These are phyloP conservation scores for Liquidambar formosana DNA, from an alignment of 164 flowering plant species.

Conservation along the genomic window DNA sequence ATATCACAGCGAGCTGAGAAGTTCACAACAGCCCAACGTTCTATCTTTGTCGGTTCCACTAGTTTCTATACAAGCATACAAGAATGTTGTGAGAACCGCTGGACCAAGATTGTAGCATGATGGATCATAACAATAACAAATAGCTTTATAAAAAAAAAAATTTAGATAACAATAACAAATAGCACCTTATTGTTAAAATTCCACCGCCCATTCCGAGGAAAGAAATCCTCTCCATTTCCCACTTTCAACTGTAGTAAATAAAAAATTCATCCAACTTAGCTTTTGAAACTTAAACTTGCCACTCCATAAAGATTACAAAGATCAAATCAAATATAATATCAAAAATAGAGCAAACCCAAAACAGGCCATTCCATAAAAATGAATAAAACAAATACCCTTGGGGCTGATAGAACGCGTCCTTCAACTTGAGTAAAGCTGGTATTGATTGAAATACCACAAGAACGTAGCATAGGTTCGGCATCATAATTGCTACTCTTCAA, in stretches of 20 bases:
- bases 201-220: conserved; percentile 84
- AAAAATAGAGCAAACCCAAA: not conserved
- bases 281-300: not conserved
- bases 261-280: not conserved
- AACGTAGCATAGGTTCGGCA: conserved; percentile 62
- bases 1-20: conserved; percentile 85
- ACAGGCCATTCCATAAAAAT: not conserved
- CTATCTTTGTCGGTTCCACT: conserved; percentile 56
- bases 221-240: conserved; percentile 73
- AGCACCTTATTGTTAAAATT: conserved; percentile 82
- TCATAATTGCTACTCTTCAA: conserved; percentile 54
- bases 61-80: conserved; percentile 48
- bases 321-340: not conserved
- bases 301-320: not conserved
- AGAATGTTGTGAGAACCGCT: not conserved
- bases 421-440: conserved; percentile 65
- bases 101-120: not conserved
- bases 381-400: conserved; percentile 48
- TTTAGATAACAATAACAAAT: not conserved
- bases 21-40: conserved; percentile 82
- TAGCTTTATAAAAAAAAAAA: no score
- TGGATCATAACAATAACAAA: not conserved
- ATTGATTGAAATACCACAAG: conserved; percentile 64
- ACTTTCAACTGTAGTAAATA: conserved; percentile 56
- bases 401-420: conserved; percentile 80